A percentile compares a stretch with the other conserved stretches of the same genome.
These are phyloP conservation scores for Candida tunisiensis DNA, from an alignment of 1,139 yeast species.

Conservation along the genomic window DNA sequence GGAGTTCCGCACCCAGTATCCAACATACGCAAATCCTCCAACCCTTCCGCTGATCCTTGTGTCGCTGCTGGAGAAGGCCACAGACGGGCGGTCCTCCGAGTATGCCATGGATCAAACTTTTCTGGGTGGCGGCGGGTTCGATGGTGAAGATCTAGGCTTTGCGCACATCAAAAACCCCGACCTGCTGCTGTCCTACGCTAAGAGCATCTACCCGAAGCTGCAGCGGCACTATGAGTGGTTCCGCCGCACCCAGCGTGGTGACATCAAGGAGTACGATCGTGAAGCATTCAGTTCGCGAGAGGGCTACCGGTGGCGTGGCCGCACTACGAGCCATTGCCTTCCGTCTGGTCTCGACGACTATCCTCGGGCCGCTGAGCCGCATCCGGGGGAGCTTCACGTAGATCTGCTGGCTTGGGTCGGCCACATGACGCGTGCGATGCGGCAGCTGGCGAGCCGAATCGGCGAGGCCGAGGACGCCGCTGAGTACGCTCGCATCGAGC, in stretches of 20 bases:
- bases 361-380: constrained; percentile 74
- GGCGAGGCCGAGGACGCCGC: constrained; percentile 39
- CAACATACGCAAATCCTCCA: constrained; percentile 91
- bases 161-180: constrained; percentile 43
- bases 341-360: constrained; percentile 95
- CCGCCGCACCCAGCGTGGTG: constrained; percentile 66
- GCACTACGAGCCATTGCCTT: constrained; percentile 69
- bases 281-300: constrained; percentile 35
- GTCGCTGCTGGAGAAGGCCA: constrained; percentile 38
- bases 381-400: constrained; percentile 77
- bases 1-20: constrained; percentile 77
- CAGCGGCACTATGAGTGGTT: constrained; percentile 76
- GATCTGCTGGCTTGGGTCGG: constrained; percentile 91
- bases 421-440: constrained; percentile 73
- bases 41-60: constrained; percentile 73
- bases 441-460: constrained; percentile 51
- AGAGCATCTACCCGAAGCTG: constrained; percentile 56
- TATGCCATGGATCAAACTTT: constrained; percentile 3
- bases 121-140: constrained; percentile 1
- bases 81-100: too few species aligned
- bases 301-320: constrained; percentile 87
- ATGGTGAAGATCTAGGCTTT: constrained; percentile 16
- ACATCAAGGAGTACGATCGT: constrained; percentile 55
- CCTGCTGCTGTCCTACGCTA: constrained; percentile 44
- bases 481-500: constrained; percentile 34